Conservation (phyloP, 148 eudicot genomes). For the Rhododendron ovatum region DNA sequence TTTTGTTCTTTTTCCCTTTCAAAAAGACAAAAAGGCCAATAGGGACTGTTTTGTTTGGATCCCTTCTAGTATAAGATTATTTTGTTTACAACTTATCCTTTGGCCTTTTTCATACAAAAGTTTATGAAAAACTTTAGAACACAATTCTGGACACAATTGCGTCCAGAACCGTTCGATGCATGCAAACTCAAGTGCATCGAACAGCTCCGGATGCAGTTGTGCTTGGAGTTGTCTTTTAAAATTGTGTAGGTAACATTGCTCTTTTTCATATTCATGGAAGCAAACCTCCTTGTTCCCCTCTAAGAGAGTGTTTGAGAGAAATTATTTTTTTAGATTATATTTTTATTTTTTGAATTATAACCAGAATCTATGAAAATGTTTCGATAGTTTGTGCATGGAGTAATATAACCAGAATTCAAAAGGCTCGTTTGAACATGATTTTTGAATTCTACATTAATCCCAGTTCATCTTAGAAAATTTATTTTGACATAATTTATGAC, state of each 20-base stretch:
- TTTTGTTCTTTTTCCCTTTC: neutral
- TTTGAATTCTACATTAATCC: neutral
- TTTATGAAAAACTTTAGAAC: too few species aligned
- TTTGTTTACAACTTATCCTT: neutral
- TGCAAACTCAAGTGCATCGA: too few species aligned
- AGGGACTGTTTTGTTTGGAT: conserved; percentile 23
- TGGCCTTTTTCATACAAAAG: neutral
- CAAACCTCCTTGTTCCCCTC: neutral
- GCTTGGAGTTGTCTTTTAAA: too few species aligned
- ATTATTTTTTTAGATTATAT: neutral
- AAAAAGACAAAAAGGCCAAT: conserved; percentile 13
- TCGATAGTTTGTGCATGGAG: neutral
- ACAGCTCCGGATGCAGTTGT: too few species aligned
- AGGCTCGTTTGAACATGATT: neutral
- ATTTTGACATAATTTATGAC: neutral
- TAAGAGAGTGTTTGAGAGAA: neutral
- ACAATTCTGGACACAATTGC: too few species aligned
- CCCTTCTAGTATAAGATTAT: neutral
- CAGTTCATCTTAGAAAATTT: too few species aligned
- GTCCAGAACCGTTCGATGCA: too few species aligned
- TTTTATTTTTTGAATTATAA: neutral
- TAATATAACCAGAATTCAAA: too few species aligned
- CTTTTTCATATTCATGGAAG: neutral
- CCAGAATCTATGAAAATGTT: neutral
- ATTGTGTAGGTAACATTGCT: too few species aligned